Evolutionary conservation across 345 rosid genomes (phyloP), one percentile per base, ranked within the genome.

Genomic region (Eucalyptus marginata): DNA sequence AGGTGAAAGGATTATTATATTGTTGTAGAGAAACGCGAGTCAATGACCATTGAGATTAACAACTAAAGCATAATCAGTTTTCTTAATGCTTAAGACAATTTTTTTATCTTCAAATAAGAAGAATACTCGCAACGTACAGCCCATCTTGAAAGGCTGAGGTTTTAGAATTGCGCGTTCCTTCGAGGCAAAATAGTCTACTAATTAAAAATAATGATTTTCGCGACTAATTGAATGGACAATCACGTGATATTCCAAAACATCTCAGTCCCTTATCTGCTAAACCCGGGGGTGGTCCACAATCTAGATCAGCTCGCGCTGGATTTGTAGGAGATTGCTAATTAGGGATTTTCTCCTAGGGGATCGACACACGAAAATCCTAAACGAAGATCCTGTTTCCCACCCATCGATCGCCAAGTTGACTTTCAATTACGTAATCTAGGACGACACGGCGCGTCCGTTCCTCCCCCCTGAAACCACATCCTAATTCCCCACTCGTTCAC

Each of bases 81-180:
- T 8, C 68, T 29, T 29, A 13, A 3, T 6, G 7, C 14, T 6
- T 0, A 62, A 13, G 68, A 29, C 4, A 62, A 0, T 29, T 6
- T 59, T 59, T 22, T 29, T 6, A n/a, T 2, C 36, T n/a, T n/a
- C 9, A n/a, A 64, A 64, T 4, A 64, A 62, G 1, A 62, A 29
- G 4, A 62, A 62, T 8, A 13, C 68, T 62, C 4, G 31, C 33
- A 14, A 14, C 17, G 20, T 14, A 64, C 10, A n/a, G 18, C 36
- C 36, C 36, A n/a, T 64, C 76, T 64, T 0, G 5, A n/a, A n/a
- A 64, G 5, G 76, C n/a, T 4, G 40, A 64, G 36, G 36, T 14
- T 14, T n/a, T 64, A 64, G 20, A n/a, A 64, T 64, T 3, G 4
- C 76, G 40, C 31, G 40, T 64, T 64, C 13, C 76, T 7, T 64